phyloP scores from a whole-genome alignment of 805 yeast species.

The Cyberlindnera samutprakarnensis region DNA sequence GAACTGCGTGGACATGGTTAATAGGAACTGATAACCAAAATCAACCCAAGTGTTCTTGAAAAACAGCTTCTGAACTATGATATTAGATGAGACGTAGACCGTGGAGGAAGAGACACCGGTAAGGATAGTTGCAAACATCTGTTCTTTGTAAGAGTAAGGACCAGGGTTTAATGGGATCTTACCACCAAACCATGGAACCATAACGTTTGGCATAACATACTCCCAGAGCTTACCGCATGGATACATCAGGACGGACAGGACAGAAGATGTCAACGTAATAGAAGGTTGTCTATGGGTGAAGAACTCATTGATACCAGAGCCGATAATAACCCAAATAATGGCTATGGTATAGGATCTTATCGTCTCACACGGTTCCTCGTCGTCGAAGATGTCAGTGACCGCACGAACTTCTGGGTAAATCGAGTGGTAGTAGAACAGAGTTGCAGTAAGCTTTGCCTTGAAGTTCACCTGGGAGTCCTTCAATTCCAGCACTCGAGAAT shows the following conservation, averaged over 20 bases:
- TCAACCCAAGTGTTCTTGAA: slow-evolving; percentile 24
- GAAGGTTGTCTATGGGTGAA: slow-evolving; percentile 49
- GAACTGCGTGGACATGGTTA: slow-evolving; percentile 49
- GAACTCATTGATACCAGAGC: slow-evolving; percentile 48
- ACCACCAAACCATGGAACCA: slow-evolving; percentile 31
- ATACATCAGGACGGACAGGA: slow-evolving; percentile 38
- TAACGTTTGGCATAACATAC: slow-evolving; percentile 37
- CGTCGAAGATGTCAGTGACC: slow-evolving; percentile 44
- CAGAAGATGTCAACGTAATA: slow-evolving; percentile 35
- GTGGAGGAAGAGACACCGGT: slow-evolving; percentile 25
- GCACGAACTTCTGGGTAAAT: slow-evolving; percentile 68
- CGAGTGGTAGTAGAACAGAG: slow-evolving; percentile 28
- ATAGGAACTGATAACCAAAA: slow-evolving; percentile 46
- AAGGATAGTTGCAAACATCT: slow-evolving; percentile 49
- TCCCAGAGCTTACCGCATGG: slow-evolving; percentile 38
- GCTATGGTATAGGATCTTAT: slow-evolving; percentile 33
- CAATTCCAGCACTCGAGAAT: slow-evolving; percentile 4
- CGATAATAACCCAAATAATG: slow-evolving; percentile 41
- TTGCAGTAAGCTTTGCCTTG: slow-evolving; percentile 6
- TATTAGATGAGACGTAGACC: slow-evolving; percentile 30
- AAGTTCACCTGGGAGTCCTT: slow-evolving; percentile 3
- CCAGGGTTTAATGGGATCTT: slow-evolving; percentile 48
- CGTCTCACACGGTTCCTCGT: slow-evolving; percentile 40
- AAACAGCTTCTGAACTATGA: slow-evolving; percentile 27
- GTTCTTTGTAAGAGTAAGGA: slow-evolving; percentile 59